Percentiles rank a stretch among this genome's conserved stretches.
phyloP scores from a whole-genome alignment of 306 rosid species.

The Abrus precatorius region DNA sequence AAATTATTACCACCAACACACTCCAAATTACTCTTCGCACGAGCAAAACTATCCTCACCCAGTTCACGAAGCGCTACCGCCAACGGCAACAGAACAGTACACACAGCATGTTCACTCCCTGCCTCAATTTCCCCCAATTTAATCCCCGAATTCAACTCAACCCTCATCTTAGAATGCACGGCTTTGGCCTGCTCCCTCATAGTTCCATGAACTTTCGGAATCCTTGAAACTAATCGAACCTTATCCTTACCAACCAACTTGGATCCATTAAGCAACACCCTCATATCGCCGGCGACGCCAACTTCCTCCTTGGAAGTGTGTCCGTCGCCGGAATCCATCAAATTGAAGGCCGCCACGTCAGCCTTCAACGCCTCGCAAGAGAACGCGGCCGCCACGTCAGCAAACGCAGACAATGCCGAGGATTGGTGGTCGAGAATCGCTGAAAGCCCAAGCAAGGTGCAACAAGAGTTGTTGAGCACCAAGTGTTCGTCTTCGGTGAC shows the following conservation, averaged over 20 bases:
- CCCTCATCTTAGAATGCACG: conserved; percentile 70
- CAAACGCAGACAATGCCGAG: conserved; percentile 58
- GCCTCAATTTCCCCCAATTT: conserved; percentile 38
- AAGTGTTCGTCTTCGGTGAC: conserved; percentile 63
- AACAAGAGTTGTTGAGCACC: conserved; percentile 47
- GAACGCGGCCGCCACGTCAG: conserved; percentile 71
- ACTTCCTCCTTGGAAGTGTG: conserved; percentile 72
- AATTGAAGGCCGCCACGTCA: conserved; percentile 63
- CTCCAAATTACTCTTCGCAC: conserved; percentile 59
- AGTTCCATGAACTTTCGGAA: conserved; percentile 70
- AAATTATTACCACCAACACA: conserved; percentile 41
- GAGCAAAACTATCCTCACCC: conserved; percentile 65
- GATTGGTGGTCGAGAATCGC: conserved; percentile 73
- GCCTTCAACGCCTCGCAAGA: conserved; percentile 89
- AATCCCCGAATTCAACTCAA: conserved; percentile 69
- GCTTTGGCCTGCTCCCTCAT: conserved; percentile 67
- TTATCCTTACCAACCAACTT: conserved; percentile 77
- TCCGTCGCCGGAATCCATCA: conserved; percentile 86
- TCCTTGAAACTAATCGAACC: conserved; percentile 48
- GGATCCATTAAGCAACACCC: conserved; percentile 81
- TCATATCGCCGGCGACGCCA: conserved; percentile 78
- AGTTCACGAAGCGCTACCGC: conserved; percentile 61
- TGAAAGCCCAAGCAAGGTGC: conserved; percentile 57
- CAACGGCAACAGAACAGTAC: conserved; percentile 57
- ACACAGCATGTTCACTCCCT: conserved; percentile 54